A percentile compares a stretch with the other conserved stretches of the same genome.
Conservation (phyloP, 1,284 basidiomycete genomes). For the Ceratobasidium sp. region DNA sequence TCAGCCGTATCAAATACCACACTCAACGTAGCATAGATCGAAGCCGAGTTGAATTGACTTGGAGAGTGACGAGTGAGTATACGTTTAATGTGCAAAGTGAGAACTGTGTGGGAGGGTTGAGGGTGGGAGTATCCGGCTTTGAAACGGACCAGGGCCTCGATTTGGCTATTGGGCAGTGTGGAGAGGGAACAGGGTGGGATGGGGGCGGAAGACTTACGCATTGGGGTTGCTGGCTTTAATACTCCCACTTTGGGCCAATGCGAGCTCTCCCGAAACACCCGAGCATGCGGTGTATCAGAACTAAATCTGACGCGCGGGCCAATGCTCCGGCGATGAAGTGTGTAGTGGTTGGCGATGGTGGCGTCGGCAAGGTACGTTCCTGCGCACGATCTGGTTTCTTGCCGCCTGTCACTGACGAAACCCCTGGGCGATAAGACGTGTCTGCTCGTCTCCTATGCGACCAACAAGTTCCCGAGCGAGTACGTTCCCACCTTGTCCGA, state of each 20-base stretch:
- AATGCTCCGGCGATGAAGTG: no score
- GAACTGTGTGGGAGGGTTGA: slow-evolving; percentile 1
- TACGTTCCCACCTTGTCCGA: slow-evolving; percentile 99
- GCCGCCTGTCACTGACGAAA: not conserved
- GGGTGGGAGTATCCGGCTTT: slow-evolving; percentile 24
- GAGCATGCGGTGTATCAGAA: not conserved
- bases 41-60: not conserved
- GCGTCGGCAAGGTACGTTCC: slow-evolving; percentile 92
- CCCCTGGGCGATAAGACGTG: slow-evolving; percentile 75
- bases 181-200: no score
- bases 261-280: not conserved
- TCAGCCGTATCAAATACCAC: not conserved
- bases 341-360: slow-evolving; percentile 99
- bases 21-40: not conserved
- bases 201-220: not conserved
- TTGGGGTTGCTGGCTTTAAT: slow-evolving; percentile 14
- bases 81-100: not conserved
- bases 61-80: slow-evolving; percentile 3
- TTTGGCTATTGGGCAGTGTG: no score
- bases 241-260: not conserved
- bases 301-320: not conserved
- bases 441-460: slow-evolving; percentile 99
- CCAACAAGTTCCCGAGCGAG: slow-evolving; percentile 98
- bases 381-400: not conserved
- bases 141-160: not conserved